Conservation (phyloP, 805 yeast genomes). For the Sugiyamaella valdiviana region DNA sequence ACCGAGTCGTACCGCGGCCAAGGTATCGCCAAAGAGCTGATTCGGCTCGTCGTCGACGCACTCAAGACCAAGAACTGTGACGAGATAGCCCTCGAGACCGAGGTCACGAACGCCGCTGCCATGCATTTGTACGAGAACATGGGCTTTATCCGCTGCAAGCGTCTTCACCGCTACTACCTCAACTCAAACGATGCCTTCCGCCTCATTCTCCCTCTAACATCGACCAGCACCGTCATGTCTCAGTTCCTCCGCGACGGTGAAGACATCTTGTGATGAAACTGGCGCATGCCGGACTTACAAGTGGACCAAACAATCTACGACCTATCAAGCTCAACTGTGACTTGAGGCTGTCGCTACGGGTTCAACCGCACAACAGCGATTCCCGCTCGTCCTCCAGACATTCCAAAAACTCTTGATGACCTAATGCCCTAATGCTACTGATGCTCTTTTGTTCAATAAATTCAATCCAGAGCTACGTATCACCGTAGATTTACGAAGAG, state of each 20-base stretch:
- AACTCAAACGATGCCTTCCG: conserved; percentile 92
- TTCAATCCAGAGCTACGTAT: too few species aligned
- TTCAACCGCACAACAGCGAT: too few species aligned
- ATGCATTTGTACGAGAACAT: conserved; percentile 61
- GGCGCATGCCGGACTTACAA: too few species aligned
- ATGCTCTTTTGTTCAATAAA: too few species aligned
- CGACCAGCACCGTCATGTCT: conserved; percentile 39
- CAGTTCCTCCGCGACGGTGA: conserved; percentile 24
- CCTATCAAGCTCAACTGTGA: too few species aligned
- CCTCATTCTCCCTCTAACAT: conserved; percentile 72
- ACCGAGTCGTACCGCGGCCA: conserved; percentile 61
- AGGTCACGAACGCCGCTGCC: conserved; percentile 71
- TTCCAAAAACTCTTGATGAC: background rate
- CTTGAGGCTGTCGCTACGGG: too few species aligned
- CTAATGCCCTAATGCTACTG: background rate
- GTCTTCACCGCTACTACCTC: conserved; percentile 80
- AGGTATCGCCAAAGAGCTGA: conserved; percentile 76
- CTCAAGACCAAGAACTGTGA: conserved; percentile 68
- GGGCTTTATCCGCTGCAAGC: conserved; percentile 67
- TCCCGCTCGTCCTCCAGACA: too few species aligned
- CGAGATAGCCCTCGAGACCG: conserved; percentile 91
- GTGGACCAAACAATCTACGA: too few species aligned
- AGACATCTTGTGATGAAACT: too few species aligned
- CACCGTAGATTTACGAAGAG: background rate
- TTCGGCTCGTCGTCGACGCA: conserved; percentile 51